Evolutionary conservation across 116 monocot genomes (phyloP), one percentile per base, ranked within the genome.

Genomic region (Phalaenopsis hybrid): DNA sequence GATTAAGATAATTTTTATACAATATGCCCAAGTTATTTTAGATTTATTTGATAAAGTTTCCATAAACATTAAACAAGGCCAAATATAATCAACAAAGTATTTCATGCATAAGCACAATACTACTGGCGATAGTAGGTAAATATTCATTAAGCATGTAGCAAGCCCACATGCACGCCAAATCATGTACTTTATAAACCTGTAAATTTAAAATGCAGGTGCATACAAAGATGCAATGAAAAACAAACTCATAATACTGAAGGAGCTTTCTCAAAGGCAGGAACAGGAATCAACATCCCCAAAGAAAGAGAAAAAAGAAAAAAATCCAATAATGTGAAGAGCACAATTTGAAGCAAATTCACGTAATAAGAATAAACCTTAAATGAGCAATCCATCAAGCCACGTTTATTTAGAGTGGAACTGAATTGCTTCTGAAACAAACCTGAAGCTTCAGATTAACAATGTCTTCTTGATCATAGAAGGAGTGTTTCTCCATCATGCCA

Each of bases 391-490:
- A 72, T 72, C 37, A 13, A 72, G 41, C 37, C 37, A 33, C 20
- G 37, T 37, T 34, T 72, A 34, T 34, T 72, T 72, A 72, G 72
- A 72, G 8, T 72, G 8, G 13, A 72, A 11, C 10, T 72, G 15
- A 72, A 8, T 72, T 72, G 41, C 72, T 37, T 72, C 1, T 9
- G 12, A 49, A 15, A 67, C 82, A 85, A 74, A 95, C 98, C 98
- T 98, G 91, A 85, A 92, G 89, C 81, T 98, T 98, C 85, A 98
- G 81, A 75, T 88, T 90, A 49, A 93, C 89, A 85, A 98, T 90
- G 89, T 98, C 93, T 74, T 95, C 92, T 81, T 98, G 93, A 86
- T 88, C 85, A 59, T 88, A 81, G 10, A 87, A 59, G 74, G 76
- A 34, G 75, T 87, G 87, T 25, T 87, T 93, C 82, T 92, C 93